Conservation (phyloP, 1,284 basidiomycete species). For the Ganoderma sinense region DNA sequence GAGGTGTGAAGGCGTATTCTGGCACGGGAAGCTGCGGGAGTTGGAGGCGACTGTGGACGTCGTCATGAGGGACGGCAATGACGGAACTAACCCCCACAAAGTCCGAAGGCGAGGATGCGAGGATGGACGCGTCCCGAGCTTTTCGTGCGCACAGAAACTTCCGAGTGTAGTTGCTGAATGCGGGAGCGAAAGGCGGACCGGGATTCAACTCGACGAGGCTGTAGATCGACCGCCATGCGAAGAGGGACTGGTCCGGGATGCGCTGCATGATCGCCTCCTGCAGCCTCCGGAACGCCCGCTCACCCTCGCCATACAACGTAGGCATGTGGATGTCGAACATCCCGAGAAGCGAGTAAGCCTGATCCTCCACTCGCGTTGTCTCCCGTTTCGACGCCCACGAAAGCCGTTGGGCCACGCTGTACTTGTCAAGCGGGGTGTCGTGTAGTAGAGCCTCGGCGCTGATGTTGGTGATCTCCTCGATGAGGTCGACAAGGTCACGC, state of each 20-base stretch:
- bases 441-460: not conserved
- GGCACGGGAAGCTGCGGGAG: not conserved
- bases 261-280: constrained; percentile 6
- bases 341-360: constrained; percentile 12
- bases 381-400: constrained; percentile 1
- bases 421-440: not conserved
- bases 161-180: too few relatives aligned
- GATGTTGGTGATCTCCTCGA: constrained; percentile 1
- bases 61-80: not conserved
- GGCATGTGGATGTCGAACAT: constrained; percentile 11
- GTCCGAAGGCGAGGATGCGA: not conserved
- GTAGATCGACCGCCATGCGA: not conserved
- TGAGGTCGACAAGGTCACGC: not conserved
- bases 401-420: constrained; percentile 7
- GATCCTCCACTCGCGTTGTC: constrained; percentile 11
- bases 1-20: not conserved
- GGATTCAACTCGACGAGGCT: not conserved
- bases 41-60: not conserved
- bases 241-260: not conserved
- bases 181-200: not conserved
- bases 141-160: not conserved
- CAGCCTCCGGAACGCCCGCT: constrained; percentile 3
- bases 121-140: not conserved
- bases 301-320: constrained; percentile 11
- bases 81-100: not conserved